A percentile compares a stretch with the other conserved stretches of the same genome.
Evolutionary conservation across 768 basidiomycete species (phyloP).

Genomic region (Leucocoprinus birnbaumii): DNA sequence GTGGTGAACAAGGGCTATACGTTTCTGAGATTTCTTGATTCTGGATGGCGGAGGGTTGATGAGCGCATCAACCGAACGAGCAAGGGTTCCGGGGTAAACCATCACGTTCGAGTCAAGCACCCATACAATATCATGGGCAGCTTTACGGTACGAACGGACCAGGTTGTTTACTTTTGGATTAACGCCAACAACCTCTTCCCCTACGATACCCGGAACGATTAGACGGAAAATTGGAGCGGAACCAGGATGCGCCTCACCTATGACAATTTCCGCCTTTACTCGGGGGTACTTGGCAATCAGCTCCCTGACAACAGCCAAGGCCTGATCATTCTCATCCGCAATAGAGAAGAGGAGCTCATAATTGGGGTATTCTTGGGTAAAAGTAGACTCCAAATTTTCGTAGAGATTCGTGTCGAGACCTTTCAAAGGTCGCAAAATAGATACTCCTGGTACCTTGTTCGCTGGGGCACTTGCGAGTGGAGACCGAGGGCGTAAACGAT

Average conservation of each 20-base stretch:
- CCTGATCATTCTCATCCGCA: slow-evolving; percentile 86
- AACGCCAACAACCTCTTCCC: slow-evolving; percentile 80
- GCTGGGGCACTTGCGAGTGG: slow-evolving; percentile 49
- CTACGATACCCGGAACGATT: slow-evolving; percentile 32
- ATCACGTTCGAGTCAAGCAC: slow-evolving; percentile 95
- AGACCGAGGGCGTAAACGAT: slow-evolving; percentile 63
- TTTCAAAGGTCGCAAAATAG: slow-evolving; percentile 91
- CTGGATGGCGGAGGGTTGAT: slow-evolving; percentile 36
- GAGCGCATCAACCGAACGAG: slow-evolving; percentile 81
- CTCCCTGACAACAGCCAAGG: slow-evolving; percentile 77
- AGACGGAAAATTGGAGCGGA: background rate
- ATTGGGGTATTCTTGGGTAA: slow-evolving; percentile 87
- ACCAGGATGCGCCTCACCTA: slow-evolving; percentile 49
- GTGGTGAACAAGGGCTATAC: slow-evolving; percentile 90
- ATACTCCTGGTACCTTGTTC: slow-evolving; percentile 74
- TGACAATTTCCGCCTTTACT: slow-evolving; percentile 68
- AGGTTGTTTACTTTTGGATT: slow-evolving; percentile 99
- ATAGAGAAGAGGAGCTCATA: slow-evolving; percentile 92
- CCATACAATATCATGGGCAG: slow-evolving; percentile 90
- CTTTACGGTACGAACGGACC: slow-evolving; percentile 76
- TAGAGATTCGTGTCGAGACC: slow-evolving; percentile 94
- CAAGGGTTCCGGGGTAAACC: slow-evolving; percentile 73
- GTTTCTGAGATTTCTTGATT: slow-evolving; percentile 30
- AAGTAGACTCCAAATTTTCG: slow-evolving; percentile 93
- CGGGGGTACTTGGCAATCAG: slow-evolving; percentile 76